Percentiles rank a stretch among this genome's conserved stretches.
Conservation (phyloP, 2,329 filamentous ascomycete species). For the Apiospora malaysiana region DNA sequence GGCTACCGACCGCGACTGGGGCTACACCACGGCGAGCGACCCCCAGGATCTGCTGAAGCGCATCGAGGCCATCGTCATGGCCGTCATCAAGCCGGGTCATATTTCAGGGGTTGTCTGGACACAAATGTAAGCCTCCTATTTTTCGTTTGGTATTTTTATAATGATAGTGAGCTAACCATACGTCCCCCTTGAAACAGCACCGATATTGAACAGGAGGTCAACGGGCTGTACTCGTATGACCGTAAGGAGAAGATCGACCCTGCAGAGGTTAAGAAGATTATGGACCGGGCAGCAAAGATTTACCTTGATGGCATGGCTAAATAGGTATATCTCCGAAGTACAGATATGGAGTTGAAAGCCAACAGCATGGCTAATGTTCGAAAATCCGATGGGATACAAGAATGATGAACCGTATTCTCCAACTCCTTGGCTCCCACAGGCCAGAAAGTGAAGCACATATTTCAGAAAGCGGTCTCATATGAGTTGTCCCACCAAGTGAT, state of each 20-base stretch:
- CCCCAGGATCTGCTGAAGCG: conserved; percentile 63
- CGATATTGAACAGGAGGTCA: conserved; percentile 72
- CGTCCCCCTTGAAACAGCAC: conserved; percentile 34
- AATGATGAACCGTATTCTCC: background rate
- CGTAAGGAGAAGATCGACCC: conserved; percentile 66
- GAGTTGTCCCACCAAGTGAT: too few relatives aligned
- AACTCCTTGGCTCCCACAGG: background rate
- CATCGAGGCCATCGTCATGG: conserved; percentile 64
- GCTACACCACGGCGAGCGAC: conserved; percentile 70
- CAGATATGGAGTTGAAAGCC: background rate
- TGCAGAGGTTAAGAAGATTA: conserved; percentile 60
- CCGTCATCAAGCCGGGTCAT: conserved; percentile 60
- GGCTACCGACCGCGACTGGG: conserved; percentile 61
- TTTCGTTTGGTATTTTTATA: background rate
- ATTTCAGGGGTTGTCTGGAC: conserved; percentile 71
- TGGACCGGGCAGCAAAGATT: conserved; percentile 55
- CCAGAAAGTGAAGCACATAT: background rate
- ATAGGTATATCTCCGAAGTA: background rate
- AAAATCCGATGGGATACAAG: background rate
- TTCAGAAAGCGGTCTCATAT: too few relatives aligned
- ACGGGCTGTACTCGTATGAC: conserved; percentile 69
- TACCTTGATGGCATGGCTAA: conserved; percentile 41
- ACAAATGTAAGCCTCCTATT: conserved; percentile 55
- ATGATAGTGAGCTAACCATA: background rate
- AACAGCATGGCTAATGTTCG: too few relatives aligned